Evolutionary conservation across 2,329 filamentous ascomycete species (phyloP).

Genomic region (Alternaria conjuncta): DNA sequence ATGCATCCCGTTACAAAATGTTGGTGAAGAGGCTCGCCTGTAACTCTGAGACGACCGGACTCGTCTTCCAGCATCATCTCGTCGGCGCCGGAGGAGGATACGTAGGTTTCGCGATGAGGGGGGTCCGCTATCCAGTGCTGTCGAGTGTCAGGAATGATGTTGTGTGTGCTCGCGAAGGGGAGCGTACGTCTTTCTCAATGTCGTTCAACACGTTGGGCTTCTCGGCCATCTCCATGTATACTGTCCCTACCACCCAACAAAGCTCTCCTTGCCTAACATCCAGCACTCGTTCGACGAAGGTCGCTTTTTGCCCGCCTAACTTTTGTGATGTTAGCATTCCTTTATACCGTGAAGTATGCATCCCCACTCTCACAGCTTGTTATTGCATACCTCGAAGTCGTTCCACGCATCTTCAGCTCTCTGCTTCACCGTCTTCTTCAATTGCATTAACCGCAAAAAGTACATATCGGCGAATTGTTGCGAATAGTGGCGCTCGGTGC

Average conservation of each 20-base stretch:
- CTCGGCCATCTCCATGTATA: slow-evolving; percentile 96
- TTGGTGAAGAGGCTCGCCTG: slow-evolving; percentile 71
- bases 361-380: not conserved
- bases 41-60: slow-evolving; percentile 82
- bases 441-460: slow-evolving; percentile 84
- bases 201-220: slow-evolving; percentile 97
- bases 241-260: slow-evolving; percentile 92
- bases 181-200: slow-evolving; percentile 81
- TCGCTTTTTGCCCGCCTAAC: slow-evolving; percentile 77
- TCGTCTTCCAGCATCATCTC: slow-evolving; percentile 92
- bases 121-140: slow-evolving; percentile 90
- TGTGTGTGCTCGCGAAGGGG: not conserved
- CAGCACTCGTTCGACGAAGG: slow-evolving; percentile 82
- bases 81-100: slow-evolving; percentile 67
- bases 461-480: slow-evolving; percentile 99
- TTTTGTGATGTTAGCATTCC: slow-evolving; percentile 17
- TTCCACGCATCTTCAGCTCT: slow-evolving; percentile 79
- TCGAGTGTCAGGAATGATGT: slow-evolving; percentile 8
- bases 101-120: slow-evolving; percentile 77
- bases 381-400: slow-evolving; percentile 64
- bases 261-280: slow-evolving; percentile 95
- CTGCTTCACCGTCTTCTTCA: slow-evolving; percentile 82
- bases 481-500: slow-evolving; percentile 73
- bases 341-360: not conserved
- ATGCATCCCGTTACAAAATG: slow-evolving; percentile 91